Evolutionary conservation across 2,329 filamentous ascomycete genomes (phyloP).

Genomic region (Metarhizium guizhouense): DNA sequence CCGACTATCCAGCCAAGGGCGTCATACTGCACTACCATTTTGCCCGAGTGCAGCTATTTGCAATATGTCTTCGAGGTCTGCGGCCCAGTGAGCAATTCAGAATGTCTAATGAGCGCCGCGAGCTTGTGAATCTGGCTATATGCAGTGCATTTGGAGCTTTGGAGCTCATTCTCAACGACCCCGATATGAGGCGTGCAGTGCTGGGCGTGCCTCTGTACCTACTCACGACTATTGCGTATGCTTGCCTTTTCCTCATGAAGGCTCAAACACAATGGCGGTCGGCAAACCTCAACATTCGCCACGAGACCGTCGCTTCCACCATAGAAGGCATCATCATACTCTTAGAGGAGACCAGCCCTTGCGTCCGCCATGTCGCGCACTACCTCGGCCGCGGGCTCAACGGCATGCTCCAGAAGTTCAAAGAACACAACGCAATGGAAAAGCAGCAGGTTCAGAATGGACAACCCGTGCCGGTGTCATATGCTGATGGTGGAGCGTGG

Average conservation of each 20-base stretch:
- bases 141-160: constrained; percentile 21
- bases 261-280: constrained; percentile 20
- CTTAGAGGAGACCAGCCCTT: constrained; percentile 16
- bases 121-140: constrained; percentile 33
- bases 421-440: constrained; percentile 9
- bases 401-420: constrained; percentile 21
- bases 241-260: constrained; percentile 24
- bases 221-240: constrained; percentile 23
- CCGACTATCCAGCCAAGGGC: constrained; percentile 39
- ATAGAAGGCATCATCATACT: constrained; percentile 17
- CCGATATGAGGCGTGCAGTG: constrained; percentile 20
- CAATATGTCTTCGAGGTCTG: constrained; percentile 33
- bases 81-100: constrained; percentile 24
- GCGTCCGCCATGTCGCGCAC: constrained; percentile 19
- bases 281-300: constrained; percentile 17
- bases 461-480: constrained; percentile 1
- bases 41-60: constrained; percentile 39
- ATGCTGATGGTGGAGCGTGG: constrained; percentile 1
- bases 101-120: constrained; percentile 34
- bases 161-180: constrained; percentile 19
- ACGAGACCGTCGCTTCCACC: constrained; percentile 20
- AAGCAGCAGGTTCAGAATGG: constrained; percentile 6
- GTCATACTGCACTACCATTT: constrained; percentile 41
- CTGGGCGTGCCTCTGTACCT: constrained; percentile 23
- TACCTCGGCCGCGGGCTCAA: constrained; percentile 20